Evolutionary conservation across 345 rosid species (phyloP).

Genomic region (Citropsis articulata): DNA sequence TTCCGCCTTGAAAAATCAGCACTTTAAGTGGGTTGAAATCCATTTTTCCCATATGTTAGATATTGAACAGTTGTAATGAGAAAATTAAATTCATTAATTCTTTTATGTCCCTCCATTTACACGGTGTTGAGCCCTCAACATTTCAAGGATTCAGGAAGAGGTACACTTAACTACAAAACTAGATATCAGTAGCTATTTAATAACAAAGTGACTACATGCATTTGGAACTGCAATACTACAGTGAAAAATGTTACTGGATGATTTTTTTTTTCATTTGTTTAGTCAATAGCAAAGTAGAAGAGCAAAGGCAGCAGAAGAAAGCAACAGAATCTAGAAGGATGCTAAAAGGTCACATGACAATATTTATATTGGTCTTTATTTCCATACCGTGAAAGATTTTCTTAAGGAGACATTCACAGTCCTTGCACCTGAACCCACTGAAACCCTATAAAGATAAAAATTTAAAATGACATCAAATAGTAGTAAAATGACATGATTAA

Average conservation of each 20-base stretch:
- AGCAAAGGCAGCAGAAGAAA: neutral
- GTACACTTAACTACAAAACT: neutral
- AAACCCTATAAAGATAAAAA: conserved; percentile 37
- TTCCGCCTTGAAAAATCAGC: neutral
- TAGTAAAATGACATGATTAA: neutral
- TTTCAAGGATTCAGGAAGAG: neutral
- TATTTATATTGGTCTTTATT: neutral
- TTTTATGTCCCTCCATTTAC: neutral
- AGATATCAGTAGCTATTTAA: neutral
- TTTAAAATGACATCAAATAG: conserved; percentile 4
- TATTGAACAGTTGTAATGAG: neutral
- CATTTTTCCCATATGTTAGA: neutral
- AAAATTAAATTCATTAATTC: neutral
- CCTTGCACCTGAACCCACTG: conserved; percentile 34
- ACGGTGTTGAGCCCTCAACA: neutral
- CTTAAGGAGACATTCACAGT: conserved; percentile 31
- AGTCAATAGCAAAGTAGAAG: neutral
- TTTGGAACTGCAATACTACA: neutral
- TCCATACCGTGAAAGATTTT: conserved; percentile 48
- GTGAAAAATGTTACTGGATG: neutral
- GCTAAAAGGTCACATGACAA: neutral
- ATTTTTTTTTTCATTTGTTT: neutral
- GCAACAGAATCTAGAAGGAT: neutral
- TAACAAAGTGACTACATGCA: neutral
- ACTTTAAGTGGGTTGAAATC: neutral